These are phyloP conservation scores for Thozetella sp. DNA, from an alignment of 495 filamentous ascomycete species.

Conservation along the genomic window DNA sequence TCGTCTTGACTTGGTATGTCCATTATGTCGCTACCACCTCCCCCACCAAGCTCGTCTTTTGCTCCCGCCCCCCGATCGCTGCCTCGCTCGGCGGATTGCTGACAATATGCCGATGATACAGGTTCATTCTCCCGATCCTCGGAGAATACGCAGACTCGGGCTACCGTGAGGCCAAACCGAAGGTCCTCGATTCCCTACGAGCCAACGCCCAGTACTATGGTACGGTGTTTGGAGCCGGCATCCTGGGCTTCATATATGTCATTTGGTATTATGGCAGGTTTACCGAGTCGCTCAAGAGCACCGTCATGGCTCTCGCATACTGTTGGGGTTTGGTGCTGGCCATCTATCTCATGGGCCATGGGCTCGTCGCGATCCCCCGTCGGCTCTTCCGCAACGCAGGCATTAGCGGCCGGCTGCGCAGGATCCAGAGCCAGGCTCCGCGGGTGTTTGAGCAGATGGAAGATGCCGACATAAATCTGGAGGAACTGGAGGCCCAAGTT, in stretches of 20 bases:
- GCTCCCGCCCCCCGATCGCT: background rate
- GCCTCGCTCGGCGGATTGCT: constrained; percentile 1
- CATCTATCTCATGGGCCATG: constrained; percentile 97
- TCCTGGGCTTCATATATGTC: constrained; percentile 80
- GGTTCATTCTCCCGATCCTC: constrained; percentile 90
- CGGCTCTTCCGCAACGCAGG: constrained; percentile 75
- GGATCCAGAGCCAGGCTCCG: constrained; percentile 78
- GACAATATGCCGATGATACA: constrained; percentile 30
- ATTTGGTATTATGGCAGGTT: constrained; percentile 70
- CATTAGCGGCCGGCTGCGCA: constrained; percentile 67
- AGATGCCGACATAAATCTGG: constrained; percentile 79
- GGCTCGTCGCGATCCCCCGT: constrained; percentile 87
- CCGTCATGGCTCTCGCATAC: constrained; percentile 92
- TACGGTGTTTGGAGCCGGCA: constrained; percentile 70
- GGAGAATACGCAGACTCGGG: constrained; percentile 93
- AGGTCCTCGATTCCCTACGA: constrained; percentile 79
- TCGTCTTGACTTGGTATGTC: constrained; percentile 84
- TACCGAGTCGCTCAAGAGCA: constrained; percentile 66
- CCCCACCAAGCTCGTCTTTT: background rate
- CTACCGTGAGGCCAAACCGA: constrained; percentile 80
- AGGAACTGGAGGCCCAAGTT: constrained; percentile 80
- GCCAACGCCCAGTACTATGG: constrained; percentile 87
- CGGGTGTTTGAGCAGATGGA: constrained; percentile 83
- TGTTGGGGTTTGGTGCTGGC: constrained; percentile 89
- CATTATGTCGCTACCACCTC: constrained; percentile 2